Evolutionary conservation across 805 yeast species (phyloP).

Genomic region (Saturnispora hagleri): DNA sequence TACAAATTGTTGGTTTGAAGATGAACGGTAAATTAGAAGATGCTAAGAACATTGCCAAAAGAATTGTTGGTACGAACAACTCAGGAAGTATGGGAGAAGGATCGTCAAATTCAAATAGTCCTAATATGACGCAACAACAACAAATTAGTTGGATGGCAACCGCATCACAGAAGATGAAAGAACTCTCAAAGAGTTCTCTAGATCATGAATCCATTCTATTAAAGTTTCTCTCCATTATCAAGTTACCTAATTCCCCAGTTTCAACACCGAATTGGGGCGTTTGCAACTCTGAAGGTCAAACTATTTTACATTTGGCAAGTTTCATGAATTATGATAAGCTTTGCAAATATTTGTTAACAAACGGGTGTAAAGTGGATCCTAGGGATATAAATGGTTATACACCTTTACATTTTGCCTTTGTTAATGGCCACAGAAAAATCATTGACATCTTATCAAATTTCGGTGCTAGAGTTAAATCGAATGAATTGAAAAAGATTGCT

Average conservation of each 20-base stretch:
- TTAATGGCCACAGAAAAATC: slow-evolving; percentile 62
- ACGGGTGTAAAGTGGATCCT: slow-evolving; percentile 56
- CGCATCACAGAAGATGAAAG: slow-evolving; percentile 43
- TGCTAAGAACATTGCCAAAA: slow-evolving; percentile 85
- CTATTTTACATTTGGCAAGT: slow-evolving; percentile 79
- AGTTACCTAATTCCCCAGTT: slow-evolving; percentile 54
- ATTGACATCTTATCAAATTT: slow-evolving; percentile 54
- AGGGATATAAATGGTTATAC: slow-evolving; percentile 77
- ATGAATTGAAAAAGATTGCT: slow-evolving; percentile 35
- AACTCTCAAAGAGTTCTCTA: slow-evolving; percentile 34
- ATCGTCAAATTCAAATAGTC: slow-evolving; percentile 3
- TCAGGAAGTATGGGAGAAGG: slow-evolving; percentile 1
- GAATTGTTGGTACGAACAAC: slow-evolving; percentile 65
- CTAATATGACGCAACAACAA: slow-evolving; percentile 15
- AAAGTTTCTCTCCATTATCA: slow-evolving; percentile 48
- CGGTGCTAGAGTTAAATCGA: slow-evolving; percentile 36
- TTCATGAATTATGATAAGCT: slow-evolving; percentile 61
- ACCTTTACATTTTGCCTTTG: slow-evolving; percentile 79
- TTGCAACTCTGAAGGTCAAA: slow-evolving; percentile 76
- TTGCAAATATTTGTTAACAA: slow-evolving; percentile 52
- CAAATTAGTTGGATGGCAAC: slow-evolving; percentile 38
- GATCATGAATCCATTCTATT: slow-evolving; percentile 43
- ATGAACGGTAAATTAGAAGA: slow-evolving; percentile 95
- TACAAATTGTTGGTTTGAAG: slow-evolving; percentile 92
- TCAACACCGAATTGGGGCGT: slow-evolving; percentile 66